phyloP scores from a whole-genome alignment of 345 rosid species.

The Mallotus nudiflorus region DNA sequence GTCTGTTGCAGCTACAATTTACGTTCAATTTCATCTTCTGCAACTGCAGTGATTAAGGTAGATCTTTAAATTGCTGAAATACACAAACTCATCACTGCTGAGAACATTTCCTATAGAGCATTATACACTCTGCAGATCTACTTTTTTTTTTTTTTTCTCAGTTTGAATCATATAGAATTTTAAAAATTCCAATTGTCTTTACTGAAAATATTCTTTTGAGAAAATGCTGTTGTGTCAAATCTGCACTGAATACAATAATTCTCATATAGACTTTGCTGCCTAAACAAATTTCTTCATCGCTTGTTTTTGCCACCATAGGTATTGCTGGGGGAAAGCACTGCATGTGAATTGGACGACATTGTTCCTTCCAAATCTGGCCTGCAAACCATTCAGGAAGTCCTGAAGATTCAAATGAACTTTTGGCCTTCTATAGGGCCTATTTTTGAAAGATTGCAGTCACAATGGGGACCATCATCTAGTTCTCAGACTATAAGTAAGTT shows the following conservation, averaged over 20 bases:
- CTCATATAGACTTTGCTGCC: neutral
- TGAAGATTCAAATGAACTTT: conserved; percentile 73
- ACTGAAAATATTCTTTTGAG: neutral
- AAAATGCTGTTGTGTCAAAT: neutral
- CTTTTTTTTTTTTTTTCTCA: neutral
- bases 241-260: neutral
- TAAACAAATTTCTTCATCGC: conserved; percentile 19
- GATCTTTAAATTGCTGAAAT: conserved; percentile 13
- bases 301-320: conserved; percentile 42
- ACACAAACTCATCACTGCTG: neutral
- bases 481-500: conserved; percentile 48
- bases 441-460: conserved; percentile 52
- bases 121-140: neutral
- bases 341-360: conserved; percentile 33
- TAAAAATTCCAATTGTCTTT: neutral
- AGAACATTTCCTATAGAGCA: conserved; percentile 1
- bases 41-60: conserved; percentile 93
- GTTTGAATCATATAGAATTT: neutral
- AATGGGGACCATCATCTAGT: conserved; percentile 45
- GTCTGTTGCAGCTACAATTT: conserved; percentile 78
- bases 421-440: conserved; percentile 61
- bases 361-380: conserved; percentile 69
- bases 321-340: conserved; percentile 68
- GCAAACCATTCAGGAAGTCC: conserved; percentile 71
- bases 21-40: conserved; percentile 94